Base-by-base conservation (phyloP, 140 eudicot species). In the Erigeron philadelphicus region DNA sequence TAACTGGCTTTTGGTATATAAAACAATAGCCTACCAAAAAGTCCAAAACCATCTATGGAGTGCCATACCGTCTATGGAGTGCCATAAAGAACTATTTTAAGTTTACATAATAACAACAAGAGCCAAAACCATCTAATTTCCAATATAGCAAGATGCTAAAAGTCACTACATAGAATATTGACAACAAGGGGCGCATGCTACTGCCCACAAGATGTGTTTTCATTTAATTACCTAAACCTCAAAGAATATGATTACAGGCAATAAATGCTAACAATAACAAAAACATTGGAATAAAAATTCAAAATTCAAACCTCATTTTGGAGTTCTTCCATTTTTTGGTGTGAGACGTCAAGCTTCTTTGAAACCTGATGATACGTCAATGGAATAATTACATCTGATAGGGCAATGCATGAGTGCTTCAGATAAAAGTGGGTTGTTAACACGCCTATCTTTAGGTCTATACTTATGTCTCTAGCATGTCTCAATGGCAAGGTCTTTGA, bases 291-390 rank as follows among this genome's bases (percentile, higher is more conserved):
- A 76, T 49, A 41, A 67, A 57, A 31, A n/a, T n/a, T n/a, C 25
- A 48, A 58, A 64, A 78, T 12, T 60, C 79, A 52, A 56, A 92
- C 98, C 96, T 92, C 95, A 15, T 79, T 80, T 64, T 85, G 90
- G 55, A 92, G 93, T 76, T 86, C 90, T 81, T 76, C 88, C 67
- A 90, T 71, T 81, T 76, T 88, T 59, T 73, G 89, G 62, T 45
- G 77, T 72, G 88, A 79, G 58, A 82, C 58, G n/a, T 80, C 88
- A 21, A 92, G 68, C 54, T 81, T 78, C 68, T 75, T 74, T 61
- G 75, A 80, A 25, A 71, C 83, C 87, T 88, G 82, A 72, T 61
- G 40, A 66, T 9, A 53, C 18, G 41, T 49, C 42, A 21, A 79
- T 5, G 61, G 42, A 69, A 73, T 35, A 21, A 67, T n/a, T 61